phyloP scores from a whole-genome alignment of 2,329 filamentous ascomycete genomes.

The Plenodomus biglobosus region DNA sequence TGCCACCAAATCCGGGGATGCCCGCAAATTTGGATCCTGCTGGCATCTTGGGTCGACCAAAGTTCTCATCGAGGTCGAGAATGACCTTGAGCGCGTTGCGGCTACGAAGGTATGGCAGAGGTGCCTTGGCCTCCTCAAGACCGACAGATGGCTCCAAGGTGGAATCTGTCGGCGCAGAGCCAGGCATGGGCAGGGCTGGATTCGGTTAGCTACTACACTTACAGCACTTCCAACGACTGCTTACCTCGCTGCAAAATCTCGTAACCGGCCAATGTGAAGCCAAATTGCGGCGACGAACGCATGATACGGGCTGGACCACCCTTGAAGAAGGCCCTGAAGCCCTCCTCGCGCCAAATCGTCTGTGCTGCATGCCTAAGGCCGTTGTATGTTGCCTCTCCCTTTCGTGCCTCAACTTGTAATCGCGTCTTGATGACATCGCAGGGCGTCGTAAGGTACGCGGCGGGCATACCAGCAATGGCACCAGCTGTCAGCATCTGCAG shows the following conservation, averaged over 20 bases:
- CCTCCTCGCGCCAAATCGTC: conserved; percentile 87
- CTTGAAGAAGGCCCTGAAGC: conserved; percentile 97
- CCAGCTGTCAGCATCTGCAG: conserved; percentile 90
- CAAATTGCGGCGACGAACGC: conserved; percentile 94
- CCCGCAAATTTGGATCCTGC: conserved; percentile 40
- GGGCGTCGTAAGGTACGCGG: conserved; percentile 85
- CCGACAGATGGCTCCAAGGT: conserved; percentile 63
- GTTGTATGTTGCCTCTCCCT: conserved; percentile 87
- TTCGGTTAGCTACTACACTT: not conserved
- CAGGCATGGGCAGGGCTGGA: conserved; percentile 71
- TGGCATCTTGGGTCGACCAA: conserved; percentile 71
- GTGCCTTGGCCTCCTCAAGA: conserved; percentile 64
- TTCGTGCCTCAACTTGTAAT: conserved; percentile 93
- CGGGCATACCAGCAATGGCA: conserved; percentile 69
- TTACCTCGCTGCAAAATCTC: conserved; percentile 75
- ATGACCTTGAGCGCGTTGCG: conserved; percentile 95
- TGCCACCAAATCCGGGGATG: conserved; percentile 42
- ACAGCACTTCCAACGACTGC: conserved; percentile 2
- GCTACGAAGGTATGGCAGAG: conserved; percentile 69
- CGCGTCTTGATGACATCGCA: conserved; percentile 99
- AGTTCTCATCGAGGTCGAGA: conserved; percentile 89
- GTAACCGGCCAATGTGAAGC: conserved; percentile 94
- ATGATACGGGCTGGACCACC: conserved; percentile 93
- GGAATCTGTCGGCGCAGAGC: conserved; percentile 56
- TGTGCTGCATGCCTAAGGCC: conserved; percentile 81